Conservation (phyloP, 306 rosid genomes). For the Sindora glabra region DNA sequence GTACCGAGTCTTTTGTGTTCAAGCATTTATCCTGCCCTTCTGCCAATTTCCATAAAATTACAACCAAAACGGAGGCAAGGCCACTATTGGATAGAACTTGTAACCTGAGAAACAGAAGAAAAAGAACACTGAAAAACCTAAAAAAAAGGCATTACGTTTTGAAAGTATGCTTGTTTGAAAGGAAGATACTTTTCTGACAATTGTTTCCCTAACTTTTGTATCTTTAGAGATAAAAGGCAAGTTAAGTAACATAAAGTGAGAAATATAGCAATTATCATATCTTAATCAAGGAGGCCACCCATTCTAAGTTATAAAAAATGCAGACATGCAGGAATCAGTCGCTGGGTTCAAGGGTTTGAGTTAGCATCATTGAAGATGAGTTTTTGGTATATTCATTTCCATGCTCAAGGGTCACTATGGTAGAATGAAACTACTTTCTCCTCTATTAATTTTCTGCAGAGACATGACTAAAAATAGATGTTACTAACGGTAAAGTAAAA, state of each 20-base stretch:
- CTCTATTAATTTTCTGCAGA: no score
- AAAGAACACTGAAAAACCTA: background rate
- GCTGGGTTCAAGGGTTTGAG: background rate
- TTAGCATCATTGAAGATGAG: no score
- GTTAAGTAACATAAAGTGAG: background rate
- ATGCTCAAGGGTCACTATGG: no score
- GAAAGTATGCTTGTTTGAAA: no score
- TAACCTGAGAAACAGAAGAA: constrained; percentile 38
- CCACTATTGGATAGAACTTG: constrained; percentile 81
- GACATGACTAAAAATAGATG: no score
- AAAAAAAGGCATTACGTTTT: no score
- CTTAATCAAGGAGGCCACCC: background rate
- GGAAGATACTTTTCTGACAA: no score
- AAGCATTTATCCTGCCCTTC: constrained; percentile 62
- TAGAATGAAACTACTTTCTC: no score
- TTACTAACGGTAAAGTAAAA: background rate
- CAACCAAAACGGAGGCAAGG: constrained; percentile 59
- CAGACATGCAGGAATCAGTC: background rate
- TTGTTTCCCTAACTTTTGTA: no score
- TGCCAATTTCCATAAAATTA: constrained; percentile 43
- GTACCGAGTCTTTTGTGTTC: constrained; percentile 56
- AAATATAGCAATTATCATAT: background rate
- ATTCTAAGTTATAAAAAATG: background rate
- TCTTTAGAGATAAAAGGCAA: background rate
- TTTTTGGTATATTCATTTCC: no score